Conservation (phyloP, 2,329 filamentous ascomycete genomes). For the Leptographium procerum region DNA sequence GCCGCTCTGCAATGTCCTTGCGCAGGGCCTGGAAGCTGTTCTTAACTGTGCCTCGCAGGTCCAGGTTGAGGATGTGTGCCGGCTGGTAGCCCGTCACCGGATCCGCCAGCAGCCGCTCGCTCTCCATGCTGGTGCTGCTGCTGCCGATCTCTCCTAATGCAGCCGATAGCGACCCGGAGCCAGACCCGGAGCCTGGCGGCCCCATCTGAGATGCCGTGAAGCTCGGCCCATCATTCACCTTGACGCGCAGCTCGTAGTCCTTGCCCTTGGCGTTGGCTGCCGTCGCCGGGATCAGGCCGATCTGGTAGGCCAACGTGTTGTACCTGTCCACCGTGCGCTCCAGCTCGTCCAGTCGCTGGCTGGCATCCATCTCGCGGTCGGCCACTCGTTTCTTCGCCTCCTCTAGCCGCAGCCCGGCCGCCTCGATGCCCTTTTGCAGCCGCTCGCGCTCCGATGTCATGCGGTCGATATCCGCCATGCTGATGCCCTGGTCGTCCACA, state of each 20-base stretch:
- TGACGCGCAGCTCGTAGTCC: slow-evolving; percentile 75
- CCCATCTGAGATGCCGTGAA: slow-evolving; percentile 38
- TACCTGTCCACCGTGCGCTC: slow-evolving; percentile 82
- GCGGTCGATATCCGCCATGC: slow-evolving; percentile 96
- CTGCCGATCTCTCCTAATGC: background rate
- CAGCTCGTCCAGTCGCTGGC: slow-evolving; percentile 78
- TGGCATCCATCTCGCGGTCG: slow-evolving; percentile 82
- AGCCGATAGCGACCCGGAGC: slow-evolving; percentile 27
- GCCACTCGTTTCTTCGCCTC: slow-evolving; percentile 73
- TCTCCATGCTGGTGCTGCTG: slow-evolving; percentile 30
- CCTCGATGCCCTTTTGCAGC: slow-evolving; percentile 78
- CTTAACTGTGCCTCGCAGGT: slow-evolving; percentile 74
- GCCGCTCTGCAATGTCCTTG: slow-evolving; percentile 85
- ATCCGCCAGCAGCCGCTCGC: slow-evolving; percentile 73
- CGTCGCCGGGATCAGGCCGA: slow-evolving; percentile 74
- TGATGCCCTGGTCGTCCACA: slow-evolving; percentile 88
- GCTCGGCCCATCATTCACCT: slow-evolving; percentile 66
- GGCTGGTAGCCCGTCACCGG: slow-evolving; percentile 79
- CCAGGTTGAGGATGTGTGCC: slow-evolving; percentile 76
- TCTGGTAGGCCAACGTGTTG: slow-evolving; percentile 90
- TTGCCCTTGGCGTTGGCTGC: slow-evolving; percentile 76
- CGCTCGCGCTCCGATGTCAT: slow-evolving; percentile 95
- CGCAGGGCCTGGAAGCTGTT: slow-evolving; percentile 65
- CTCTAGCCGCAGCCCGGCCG: slow-evolving; percentile 63
- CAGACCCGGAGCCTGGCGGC: slow-evolving; percentile 22